Conservation (phyloP, 2,329 filamentous ascomycete species). For the Trichoderma guizhouense region DNA sequence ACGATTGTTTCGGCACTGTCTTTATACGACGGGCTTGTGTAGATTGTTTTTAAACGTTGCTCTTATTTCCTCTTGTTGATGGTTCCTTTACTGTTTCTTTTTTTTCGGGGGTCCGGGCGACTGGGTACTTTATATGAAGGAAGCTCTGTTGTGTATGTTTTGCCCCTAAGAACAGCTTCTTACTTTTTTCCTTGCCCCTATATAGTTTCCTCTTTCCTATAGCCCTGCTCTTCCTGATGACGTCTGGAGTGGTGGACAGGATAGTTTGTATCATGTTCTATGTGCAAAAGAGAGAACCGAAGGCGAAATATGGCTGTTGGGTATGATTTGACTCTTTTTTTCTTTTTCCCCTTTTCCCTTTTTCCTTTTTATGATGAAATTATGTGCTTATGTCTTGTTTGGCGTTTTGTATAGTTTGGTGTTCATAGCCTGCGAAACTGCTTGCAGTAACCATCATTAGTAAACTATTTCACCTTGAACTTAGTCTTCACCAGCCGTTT, state of each 20-base stretch:
- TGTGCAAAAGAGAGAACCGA: neutral
- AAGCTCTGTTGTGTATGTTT: slow-evolving; percentile 7
- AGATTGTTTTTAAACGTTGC: slow-evolving; percentile 19
- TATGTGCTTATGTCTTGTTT: neutral
- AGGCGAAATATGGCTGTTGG: slow-evolving; percentile 3
- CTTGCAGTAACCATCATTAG: neutral
- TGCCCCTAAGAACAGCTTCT: neutral
- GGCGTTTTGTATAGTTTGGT: neutral
- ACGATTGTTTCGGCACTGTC: slow-evolving; percentile 97
- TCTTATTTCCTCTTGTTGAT: slow-evolving; percentile 5
- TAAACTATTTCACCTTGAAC: neutral
- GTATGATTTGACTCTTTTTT: neutral
- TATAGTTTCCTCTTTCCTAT: neutral
- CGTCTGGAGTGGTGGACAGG: slow-evolving; percentile 1
- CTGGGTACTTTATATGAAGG: slow-evolving; percentile 13
- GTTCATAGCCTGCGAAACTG: neutral
- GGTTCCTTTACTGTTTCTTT: neutral
- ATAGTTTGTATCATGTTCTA: neutral
- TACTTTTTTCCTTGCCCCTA: neutral
- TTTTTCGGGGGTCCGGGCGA: slow-evolving; percentile 1
- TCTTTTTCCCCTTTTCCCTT: neutral
- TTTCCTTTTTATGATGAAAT: neutral
- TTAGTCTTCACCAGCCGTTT: neutral
- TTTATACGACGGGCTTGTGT: slow-evolving; percentile 93
- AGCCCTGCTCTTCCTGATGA: neutral